Evolutionary conservation across 192 early-diverging fungal species (phyloP).

Genomic region (Phycomyces nitens): DNA sequence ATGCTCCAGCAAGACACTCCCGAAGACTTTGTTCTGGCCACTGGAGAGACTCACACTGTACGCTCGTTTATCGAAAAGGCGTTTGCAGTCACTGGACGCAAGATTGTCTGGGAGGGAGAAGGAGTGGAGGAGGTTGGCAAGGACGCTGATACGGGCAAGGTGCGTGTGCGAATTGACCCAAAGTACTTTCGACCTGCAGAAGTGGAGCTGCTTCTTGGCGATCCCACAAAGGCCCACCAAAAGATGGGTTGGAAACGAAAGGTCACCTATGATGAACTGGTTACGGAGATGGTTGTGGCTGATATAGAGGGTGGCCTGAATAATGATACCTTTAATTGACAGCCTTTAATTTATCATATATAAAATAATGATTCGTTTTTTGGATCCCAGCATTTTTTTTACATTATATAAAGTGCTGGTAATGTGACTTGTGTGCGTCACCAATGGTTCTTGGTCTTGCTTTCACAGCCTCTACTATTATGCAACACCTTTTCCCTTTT

Average conservation of each 20-base stretch:
- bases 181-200: constrained; percentile 81
- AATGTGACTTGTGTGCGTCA: too few species aligned
- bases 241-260: constrained; percentile 64
- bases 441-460: not conserved
- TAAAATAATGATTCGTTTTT: too few species aligned
- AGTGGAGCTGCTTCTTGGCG: constrained; percentile 70
- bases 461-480: not conserved
- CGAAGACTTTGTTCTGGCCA: constrained; percentile 74
- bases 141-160: constrained; percentile 44
- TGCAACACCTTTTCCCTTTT: not conserved
- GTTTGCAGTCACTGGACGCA: constrained; percentile 55
- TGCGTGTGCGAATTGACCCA: constrained; percentile 63
- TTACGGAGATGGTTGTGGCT: constrained; percentile 63
- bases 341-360: not conserved
- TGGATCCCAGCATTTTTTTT: too few species aligned
- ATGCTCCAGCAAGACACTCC: constrained; percentile 75
- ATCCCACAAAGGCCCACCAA: constrained; percentile 67
- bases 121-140: constrained; percentile 60
- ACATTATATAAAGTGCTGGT: too few species aligned
- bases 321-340: constrained; percentile 11
- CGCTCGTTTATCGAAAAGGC: constrained; percentile 75
- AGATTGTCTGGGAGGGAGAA: constrained; percentile 66
- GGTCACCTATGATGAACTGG: constrained; percentile 66
- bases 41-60: constrained; percentile 79
- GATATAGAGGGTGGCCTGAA: constrained; percentile 46